Conservation (phyloP, 2,329 filamentous ascomycete species). For the Teratosphaeria viscida region DNA sequence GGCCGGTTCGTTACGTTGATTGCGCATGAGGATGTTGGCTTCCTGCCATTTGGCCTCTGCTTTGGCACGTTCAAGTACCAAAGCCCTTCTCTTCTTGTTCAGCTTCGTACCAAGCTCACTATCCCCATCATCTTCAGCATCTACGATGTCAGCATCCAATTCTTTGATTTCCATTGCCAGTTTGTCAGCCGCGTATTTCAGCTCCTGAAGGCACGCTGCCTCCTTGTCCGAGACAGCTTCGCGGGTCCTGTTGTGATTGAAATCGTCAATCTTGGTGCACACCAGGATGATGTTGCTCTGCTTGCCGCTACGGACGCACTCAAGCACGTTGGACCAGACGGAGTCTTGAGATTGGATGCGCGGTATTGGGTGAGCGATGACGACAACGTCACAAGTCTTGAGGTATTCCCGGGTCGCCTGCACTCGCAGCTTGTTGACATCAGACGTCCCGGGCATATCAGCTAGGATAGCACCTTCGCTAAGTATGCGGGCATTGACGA, state of each 20-base stretch:
- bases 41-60: not conserved
- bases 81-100: not conserved
- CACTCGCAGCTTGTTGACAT: conserved; percentile 9
- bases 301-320: conserved; percentile 8
- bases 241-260: conserved; percentile 1
- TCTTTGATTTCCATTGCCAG: not conserved
- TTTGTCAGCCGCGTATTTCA: not conserved
- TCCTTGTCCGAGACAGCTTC: not conserved
- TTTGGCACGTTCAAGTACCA: not conserved
- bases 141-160: not conserved
- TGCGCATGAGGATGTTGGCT: not conserved
- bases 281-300: conserved; percentile 4
- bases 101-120: not conserved
- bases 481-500: conserved; percentile 7
- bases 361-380: conserved; percentile 1
- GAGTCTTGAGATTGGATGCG: conserved; percentile 4
- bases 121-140: not conserved
- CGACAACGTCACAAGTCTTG: conserved; percentile 4
- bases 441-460: conserved; percentile 12
- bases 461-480: conserved; percentile 9
- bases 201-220: not conserved
- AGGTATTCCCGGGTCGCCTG: conserved; percentile 9
- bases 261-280: conserved; percentile 9
- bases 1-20: not conserved
- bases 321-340: conserved; percentile 4